Evolutionary conservation across 176 grass and related monocot genomes (phyloP), one percentile per base, ranked within the genome.

Genomic region (Cenchrus fungigraminus): DNA sequence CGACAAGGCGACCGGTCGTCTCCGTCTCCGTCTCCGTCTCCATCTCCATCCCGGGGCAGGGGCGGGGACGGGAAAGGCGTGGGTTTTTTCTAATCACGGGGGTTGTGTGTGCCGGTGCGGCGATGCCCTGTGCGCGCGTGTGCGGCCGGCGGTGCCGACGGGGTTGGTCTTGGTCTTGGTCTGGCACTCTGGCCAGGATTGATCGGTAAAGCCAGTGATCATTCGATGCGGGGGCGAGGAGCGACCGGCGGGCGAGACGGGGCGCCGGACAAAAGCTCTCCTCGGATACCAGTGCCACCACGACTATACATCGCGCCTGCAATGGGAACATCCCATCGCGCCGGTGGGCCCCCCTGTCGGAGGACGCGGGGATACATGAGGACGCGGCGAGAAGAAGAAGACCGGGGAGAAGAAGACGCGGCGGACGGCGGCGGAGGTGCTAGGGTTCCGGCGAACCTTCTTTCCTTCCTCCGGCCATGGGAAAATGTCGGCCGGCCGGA

Each of bases 1-100:
- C 58, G 83, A 68, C 57, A 88, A 80, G 64, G 85, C 81, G 77
- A 91, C 82, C 65, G 77, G 56, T 91, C 80, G 89, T 84, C 85
- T 76, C 59, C 71, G 37, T 51, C 49, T 51, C 49, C 47, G 2
- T 28, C 49, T 28, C 79, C 32, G 14, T 68, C 79, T n/a, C 49
- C 15, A 56, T 55, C 28, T n/a, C 49, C 15, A 56, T 55, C 28
- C 37, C 37, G 37, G 37, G 37, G 37, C 37, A 40, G 37, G 37
- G 37, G 25, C 46, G n/a, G 34, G 6, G 50, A 76, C 12, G 40
- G 47, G 25, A 66, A 59, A 80, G 63, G 17, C 1, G 11, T 32
- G 15, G 10, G 16, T 28, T 56, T 73, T 9, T 6, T 55, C 37
- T 12, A 68, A 69, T 40, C 29, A 19, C 42, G 50, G 12, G 52